A percentile compares a stretch with the other conserved stretches of the same genome.
phyloP scores from a whole-genome alignment of 345 rosid species.

The Citropsis articulata region DNA sequence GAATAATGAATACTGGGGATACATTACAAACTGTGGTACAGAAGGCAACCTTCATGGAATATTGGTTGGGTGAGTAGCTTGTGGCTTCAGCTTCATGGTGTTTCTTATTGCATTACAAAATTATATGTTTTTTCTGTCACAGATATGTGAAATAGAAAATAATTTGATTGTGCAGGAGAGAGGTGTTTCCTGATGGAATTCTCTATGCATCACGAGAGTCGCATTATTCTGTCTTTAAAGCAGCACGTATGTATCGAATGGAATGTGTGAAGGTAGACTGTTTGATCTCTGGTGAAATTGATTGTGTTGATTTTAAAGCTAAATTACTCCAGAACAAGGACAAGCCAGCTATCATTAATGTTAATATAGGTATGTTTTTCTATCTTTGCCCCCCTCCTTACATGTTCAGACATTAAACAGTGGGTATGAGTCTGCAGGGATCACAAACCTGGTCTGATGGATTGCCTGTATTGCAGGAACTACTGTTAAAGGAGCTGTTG shows the following conservation, averaged over 20 bases:
- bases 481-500: slow-evolving; percentile 96
- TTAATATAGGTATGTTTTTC: slow-evolving; percentile 69
- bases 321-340: slow-evolving; percentile 79
- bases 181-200: slow-evolving; percentile 87
- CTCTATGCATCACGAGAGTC: slow-evolving; percentile 85
- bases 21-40: slow-evolving; percentile 95
- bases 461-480: slow-evolving; percentile 51
- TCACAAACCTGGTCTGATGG: background rate
- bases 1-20: slow-evolving; percentile 95
- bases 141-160: background rate
- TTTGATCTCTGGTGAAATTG: slow-evolving; percentile 81
- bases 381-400: background rate
- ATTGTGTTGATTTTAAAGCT: slow-evolving; percentile 63
- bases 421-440: background rate
- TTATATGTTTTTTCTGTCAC: background rate
- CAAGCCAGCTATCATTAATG: slow-evolving; percentile 89
- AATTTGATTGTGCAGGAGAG: slow-evolving; percentile 52
- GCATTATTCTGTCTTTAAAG: slow-evolving; percentile 90
- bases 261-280: slow-evolving; percentile 77
- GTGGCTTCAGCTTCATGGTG: background rate
- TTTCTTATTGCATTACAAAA: background rate
- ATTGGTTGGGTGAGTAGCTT: slow-evolving; percentile 69
- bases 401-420: background rate
- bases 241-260: slow-evolving; percentile 96
- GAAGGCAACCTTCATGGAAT: slow-evolving; percentile 99